Base-by-base conservation (phyloP, 2,329 filamentous ascomycete genomes). In the Epichloe typhina region DNA sequence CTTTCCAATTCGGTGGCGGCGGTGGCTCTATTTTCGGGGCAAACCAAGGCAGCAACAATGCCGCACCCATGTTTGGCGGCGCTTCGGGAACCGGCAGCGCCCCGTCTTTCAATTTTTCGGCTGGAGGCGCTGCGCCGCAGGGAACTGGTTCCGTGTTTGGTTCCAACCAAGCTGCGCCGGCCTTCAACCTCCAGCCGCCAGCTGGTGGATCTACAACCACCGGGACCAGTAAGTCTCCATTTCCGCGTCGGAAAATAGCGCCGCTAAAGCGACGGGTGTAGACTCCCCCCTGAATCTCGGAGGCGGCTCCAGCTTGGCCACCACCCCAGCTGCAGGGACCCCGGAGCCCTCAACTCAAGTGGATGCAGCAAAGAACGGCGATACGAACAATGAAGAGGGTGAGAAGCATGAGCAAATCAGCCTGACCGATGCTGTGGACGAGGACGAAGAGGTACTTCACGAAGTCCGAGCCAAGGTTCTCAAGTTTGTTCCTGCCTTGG, bases 401-500 rank as follows among this genome's bases (percentile, higher is more conserved):
- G 78, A 78, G 61, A 74, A 76, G 61, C 76, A 86, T 53, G 77
- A 83, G 63, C 83, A 87, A 64, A 77, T 87, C 56, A 83, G 84
- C 61, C 74, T 91, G 58, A 82, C 82, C 49, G 73, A 77, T 56
- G 77, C 76, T 50, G 79, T 79, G 15, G 84, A 90, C 63, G 82
- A 86, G 62, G 76, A 87, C 52, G 87, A 93, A 64, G 75, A 80
- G 35, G 71, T 82, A 38, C 64, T 89, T 19, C 77, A 85, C 63
- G 83, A 91, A 61, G 75, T 84, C 13, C 79, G 82, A 23, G 81
- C 83, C 43, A 88, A 87, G 65, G 83, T 80, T 12, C 68, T 83
- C 55, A 83, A 84, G 63, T 79, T 80, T 58, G 67, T 74, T 40
- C 66, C 71, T 13, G 68, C 71, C 7, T 66, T 67, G 5, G 74